Conservation (phyloP, 805 yeast species). For the Ogataea zsoltii region DNA sequence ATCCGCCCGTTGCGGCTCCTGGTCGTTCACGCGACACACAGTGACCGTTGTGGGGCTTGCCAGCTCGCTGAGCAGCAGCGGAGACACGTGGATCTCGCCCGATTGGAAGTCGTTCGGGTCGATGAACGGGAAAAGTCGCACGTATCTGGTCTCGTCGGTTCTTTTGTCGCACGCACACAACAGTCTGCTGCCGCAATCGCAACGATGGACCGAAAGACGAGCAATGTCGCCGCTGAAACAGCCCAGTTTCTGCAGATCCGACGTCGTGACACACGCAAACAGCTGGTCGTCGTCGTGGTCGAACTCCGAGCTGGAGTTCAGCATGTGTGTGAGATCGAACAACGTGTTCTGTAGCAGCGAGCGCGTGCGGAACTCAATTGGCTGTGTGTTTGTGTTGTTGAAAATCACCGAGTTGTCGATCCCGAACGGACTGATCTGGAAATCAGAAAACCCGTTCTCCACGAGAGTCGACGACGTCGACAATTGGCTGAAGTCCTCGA, state of each 20-base stretch:
- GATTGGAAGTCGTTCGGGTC: constrained; percentile 55
- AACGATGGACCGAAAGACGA: constrained; percentile 26
- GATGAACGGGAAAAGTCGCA: constrained; percentile 56
- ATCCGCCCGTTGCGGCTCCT: constrained; percentile 28
- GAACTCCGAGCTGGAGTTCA: constrained; percentile 18
- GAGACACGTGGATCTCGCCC: constrained; percentile 57
- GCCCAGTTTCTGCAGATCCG: constrained; percentile 57
- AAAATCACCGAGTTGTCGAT: constrained; percentile 16
- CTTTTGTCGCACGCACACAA: constrained; percentile 19
- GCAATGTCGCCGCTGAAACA: constrained; percentile 71
- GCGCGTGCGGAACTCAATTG: constrained; percentile 12
- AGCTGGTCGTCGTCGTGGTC: constrained; percentile 46
- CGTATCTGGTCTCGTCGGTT: constrained; percentile 20
- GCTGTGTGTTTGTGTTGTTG: constrained; percentile 8
- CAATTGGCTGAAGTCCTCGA: constrained; percentile 5
- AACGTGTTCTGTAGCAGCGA: constrained; percentile 13
- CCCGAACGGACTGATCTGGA: constrained; percentile 18
- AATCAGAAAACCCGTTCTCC: constrained; percentile 10
- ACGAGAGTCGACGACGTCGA: constrained; percentile 13
- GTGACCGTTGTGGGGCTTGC: constrained; percentile 34
- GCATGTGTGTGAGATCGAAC: constrained; percentile 20
- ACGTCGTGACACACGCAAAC: constrained; percentile 47
- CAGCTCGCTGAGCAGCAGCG: constrained; percentile 55
- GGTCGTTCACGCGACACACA: constrained; percentile 16
- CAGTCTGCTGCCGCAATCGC: constrained; percentile 20